Percentiles rank a stretch among this genome's conserved stretches.
Conservation (phyloP, 768 basidiomycete species). For the Filobasidium wieringae region DNA sequence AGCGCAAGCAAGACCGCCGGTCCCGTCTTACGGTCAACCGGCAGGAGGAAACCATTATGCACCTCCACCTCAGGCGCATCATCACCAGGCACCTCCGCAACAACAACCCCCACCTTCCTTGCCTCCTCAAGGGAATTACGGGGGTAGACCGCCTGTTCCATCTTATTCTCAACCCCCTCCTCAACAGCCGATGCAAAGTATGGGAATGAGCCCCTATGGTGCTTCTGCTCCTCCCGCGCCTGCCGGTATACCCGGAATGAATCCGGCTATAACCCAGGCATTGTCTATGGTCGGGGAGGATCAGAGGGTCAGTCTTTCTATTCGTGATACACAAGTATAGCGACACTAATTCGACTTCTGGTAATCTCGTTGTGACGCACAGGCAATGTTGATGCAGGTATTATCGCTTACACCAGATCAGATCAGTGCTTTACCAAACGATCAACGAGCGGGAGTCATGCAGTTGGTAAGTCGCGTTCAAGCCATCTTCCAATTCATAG, state of each 20-base stretch:
- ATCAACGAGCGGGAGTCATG: slow-evolving; percentile 66
- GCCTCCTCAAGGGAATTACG: not conserved
- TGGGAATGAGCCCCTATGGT: not conserved
- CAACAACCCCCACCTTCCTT: not conserved
- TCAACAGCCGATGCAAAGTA: not conserved
- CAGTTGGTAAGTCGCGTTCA: slow-evolving; percentile 52
- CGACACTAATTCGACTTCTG: not conserved
- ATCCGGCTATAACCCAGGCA: slow-evolving; percentile 11
- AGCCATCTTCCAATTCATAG: no score
- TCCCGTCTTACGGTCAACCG: no score
- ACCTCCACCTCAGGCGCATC: slow-evolving; percentile 10
- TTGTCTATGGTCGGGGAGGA: slow-evolving; percentile 28
- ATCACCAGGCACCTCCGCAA: not conserved
- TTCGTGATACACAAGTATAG: not conserved
- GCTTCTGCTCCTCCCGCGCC: not conserved
- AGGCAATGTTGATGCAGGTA: slow-evolving; percentile 77
- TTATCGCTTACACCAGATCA: slow-evolving; percentile 68
- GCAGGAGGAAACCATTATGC: no score
- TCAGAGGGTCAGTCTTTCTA: slow-evolving; percentile 27
- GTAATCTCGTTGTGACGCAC: slow-evolving; percentile 36
- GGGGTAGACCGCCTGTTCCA: not conserved
- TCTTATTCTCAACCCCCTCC: not conserved
- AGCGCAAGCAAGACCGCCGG: slow-evolving; percentile 4
- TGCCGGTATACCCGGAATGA: not conserved
- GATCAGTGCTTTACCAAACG: slow-evolving; percentile 65